phyloP scores from a whole-genome alignment of 179 eudicot species.

The Beta macrorhiza region DNA sequence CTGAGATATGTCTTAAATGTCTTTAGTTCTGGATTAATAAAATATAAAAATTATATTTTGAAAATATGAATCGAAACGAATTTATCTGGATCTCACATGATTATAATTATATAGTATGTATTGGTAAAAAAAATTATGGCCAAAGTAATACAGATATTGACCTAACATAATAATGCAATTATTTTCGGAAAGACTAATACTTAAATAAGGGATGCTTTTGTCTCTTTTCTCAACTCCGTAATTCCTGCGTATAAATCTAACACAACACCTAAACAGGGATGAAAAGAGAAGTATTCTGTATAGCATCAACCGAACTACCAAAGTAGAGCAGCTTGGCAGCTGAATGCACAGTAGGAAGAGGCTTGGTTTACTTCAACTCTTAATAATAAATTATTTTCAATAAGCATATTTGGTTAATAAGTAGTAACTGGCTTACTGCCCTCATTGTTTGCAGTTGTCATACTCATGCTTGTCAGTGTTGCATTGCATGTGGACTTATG shows the following conservation, averaged over 20 bases:
- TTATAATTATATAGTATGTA: too few relatives aligned
- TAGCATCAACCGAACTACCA: not conserved
- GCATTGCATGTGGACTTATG: not conserved
- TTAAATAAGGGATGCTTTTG: not conserved
- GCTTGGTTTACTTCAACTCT: conserved; percentile 1
- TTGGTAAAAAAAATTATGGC: too few relatives aligned
- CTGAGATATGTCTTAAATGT: too few relatives aligned
- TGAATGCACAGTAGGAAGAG: not conserved
- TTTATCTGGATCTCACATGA: too few relatives aligned
- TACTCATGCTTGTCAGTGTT: not conserved
- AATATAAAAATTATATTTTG: too few relatives aligned
- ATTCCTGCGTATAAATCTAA: not conserved
- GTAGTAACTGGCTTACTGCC: too few relatives aligned
- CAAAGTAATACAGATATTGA: too few relatives aligned
- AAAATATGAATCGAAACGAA: too few relatives aligned
- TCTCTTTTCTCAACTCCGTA: not conserved
- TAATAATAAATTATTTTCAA: not conserved
- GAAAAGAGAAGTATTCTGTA: not conserved
- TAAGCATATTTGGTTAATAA: not conserved
- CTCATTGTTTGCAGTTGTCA: not conserved
- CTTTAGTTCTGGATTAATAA: too few relatives aligned
- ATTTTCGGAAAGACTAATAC: not conserved
- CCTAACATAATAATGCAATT: too few relatives aligned
- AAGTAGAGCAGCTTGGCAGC: conserved; percentile 14
- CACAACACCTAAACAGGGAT: not conserved